Evolutionary conservation across 164 flowering plant species (phyloP).

Genomic region (Vitis rotundifolia): DNA sequence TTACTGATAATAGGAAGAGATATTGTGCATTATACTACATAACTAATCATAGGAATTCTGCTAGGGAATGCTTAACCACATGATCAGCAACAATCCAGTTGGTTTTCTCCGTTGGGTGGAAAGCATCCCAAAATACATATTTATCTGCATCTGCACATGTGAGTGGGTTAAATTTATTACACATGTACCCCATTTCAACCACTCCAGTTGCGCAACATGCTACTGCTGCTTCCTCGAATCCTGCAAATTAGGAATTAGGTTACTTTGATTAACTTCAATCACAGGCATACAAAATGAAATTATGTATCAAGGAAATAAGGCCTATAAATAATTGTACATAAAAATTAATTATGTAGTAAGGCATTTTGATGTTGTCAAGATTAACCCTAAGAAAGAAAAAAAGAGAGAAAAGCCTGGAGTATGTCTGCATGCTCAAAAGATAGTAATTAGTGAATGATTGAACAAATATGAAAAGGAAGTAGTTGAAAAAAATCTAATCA

Average conservation of each 20-base stretch:
- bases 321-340: neutral
- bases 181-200: slow-evolving; percentile 40
- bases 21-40: neutral
- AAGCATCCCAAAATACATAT: slow-evolving; percentile 48
- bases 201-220: slow-evolving; percentile 48
- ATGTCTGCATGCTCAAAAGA: too few relatives aligned
- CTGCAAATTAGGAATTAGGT: slow-evolving; percentile 15
- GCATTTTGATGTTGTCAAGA: too few relatives aligned
- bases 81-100: slow-evolving; percentile 26
- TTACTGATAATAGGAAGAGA: too few relatives aligned
- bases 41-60: slow-evolving; percentile 27
- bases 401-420: too few relatives aligned
- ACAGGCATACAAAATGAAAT: neutral
- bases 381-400: too few relatives aligned
- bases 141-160: slow-evolving; percentile 37
- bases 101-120: slow-evolving; percentile 43
- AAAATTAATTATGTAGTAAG: neutral
- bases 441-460: too few relatives aligned
- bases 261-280: neutral
- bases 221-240: slow-evolving; percentile 22
- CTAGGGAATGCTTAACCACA: slow-evolving; percentile 30
- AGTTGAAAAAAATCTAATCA: too few relatives aligned
- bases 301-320: neutral
- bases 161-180: slow-evolving; percentile 22
- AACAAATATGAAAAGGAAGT: too few relatives aligned